Percentiles rank a stretch among this genome's conserved stretches.
Conservation (phyloP, 2,329 filamentous ascomycete genomes). For the Claviceps pazoutovae region DNA sequence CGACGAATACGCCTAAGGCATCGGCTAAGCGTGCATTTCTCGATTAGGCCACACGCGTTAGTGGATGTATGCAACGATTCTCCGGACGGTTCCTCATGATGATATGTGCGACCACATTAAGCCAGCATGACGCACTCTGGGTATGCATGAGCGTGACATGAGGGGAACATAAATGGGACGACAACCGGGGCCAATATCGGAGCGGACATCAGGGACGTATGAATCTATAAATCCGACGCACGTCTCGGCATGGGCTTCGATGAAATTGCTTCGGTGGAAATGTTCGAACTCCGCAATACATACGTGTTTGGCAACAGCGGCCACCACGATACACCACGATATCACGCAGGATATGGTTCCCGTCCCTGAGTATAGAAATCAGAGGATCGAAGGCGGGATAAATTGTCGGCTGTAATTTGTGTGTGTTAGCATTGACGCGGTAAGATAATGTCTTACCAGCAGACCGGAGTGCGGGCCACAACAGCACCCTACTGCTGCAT, state of each 20-base stretch:
- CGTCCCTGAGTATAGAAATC: not conserved
- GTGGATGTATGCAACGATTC: not conserved
- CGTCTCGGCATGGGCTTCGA: too few species aligned
- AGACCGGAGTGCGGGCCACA: slow-evolving; percentile 1
- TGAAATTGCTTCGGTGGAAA: too few species aligned
- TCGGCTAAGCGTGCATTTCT: not conserved
- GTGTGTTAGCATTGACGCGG: too few species aligned
- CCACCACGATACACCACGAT: not conserved
- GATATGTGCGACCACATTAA: not conserved
- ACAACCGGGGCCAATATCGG: not conserved
- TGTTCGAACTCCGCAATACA: not conserved
- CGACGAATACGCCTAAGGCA: not conserved
- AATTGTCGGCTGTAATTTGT: not conserved
- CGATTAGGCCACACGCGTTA: not conserved
- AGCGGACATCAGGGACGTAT: not conserved
- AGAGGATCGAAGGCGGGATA: too few species aligned
- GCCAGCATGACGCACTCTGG: not conserved
- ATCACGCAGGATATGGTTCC: not conserved
- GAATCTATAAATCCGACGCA: too few species aligned
- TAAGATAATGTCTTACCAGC: not conserved
- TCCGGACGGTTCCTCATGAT: not conserved
- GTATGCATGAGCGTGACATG: not conserved
- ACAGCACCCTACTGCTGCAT: not conserved
- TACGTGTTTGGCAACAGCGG: not conserved
- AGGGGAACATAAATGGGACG: not conserved